phyloP scores from a whole-genome alignment of 2,329 filamentous ascomycete species.

The Phialemoniopsis sp. region DNA sequence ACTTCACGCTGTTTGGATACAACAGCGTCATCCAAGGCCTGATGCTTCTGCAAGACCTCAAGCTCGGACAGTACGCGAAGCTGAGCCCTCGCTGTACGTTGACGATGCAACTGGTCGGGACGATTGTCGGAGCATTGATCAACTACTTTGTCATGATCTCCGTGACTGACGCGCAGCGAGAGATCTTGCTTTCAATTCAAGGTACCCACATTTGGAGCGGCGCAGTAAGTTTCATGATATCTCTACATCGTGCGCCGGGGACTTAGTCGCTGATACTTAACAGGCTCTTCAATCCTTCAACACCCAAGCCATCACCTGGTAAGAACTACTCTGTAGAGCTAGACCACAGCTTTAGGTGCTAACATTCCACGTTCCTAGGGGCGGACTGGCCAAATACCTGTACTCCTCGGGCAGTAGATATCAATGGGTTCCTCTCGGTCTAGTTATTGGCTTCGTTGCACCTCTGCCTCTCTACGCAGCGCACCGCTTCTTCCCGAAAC shows the following conservation, averaged over 20 bases:
- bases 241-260: too few relatives aligned
- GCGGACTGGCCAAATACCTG: too few relatives aligned
- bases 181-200: constrained; percentile 25
- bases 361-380: too few relatives aligned
- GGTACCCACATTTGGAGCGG: constrained; percentile 31
- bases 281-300: too few relatives aligned
- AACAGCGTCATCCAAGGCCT: constrained; percentile 26
- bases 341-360: constrained; percentile 1
- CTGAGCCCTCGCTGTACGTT: constrained; percentile 38
- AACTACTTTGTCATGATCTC: constrained; percentile 41
- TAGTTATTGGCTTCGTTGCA: constrained; percentile 28
- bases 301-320: too few relatives aligned
- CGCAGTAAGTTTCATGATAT: too few relatives aligned
- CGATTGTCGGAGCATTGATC: constrained; percentile 26
- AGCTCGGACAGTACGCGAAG: constrained; percentile 31
- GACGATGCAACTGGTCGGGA: constrained; percentile 32
- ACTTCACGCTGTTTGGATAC: constrained; percentile 32
- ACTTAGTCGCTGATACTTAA: too few relatives aligned
- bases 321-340: too few relatives aligned
- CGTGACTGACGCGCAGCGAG: constrained; percentile 29
- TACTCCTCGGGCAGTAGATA: constrained; percentile 19
- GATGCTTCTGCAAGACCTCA: constrained; percentile 25
- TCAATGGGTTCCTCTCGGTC: constrained; percentile 25
- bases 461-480: constrained; percentile 27
- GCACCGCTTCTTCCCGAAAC: constrained; percentile 19